phyloP scores from a whole-genome alignment of 768 basidiomycete genomes.

The Phylloporus sp. region DNA sequence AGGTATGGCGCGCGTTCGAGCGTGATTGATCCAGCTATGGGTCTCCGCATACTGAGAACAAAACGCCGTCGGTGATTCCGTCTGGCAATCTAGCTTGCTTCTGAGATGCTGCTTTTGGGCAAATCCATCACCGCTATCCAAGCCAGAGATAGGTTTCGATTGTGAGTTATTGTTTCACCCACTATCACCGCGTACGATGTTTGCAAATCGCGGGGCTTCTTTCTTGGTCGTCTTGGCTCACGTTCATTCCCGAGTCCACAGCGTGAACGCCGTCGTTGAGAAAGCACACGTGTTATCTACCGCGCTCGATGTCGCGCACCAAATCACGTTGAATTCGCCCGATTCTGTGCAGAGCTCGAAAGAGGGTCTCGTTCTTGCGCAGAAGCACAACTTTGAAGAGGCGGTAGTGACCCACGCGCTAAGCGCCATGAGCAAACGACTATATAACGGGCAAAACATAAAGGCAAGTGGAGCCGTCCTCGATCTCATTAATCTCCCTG shows the following conservation, averaged over 20 bases:
- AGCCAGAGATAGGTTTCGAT: constrained; percentile 65
- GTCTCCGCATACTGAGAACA: constrained; percentile 16
- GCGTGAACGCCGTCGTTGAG: constrained; percentile 70
- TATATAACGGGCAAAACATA: constrained; percentile 63
- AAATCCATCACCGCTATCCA: constrained; percentile 61
- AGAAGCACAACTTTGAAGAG: constrained; percentile 48
- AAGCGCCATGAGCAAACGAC: constrained; percentile 44
- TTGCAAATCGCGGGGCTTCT: constrained; percentile 2
- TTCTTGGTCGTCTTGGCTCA: constrained; percentile 13
- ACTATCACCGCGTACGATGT: constrained; percentile 9
- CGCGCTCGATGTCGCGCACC: constrained; percentile 57
- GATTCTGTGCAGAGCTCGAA: constrained; percentile 79
- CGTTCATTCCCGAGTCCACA: constrained; percentile 23
- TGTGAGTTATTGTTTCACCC: constrained; percentile 45
- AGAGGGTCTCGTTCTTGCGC: constrained; percentile 54
- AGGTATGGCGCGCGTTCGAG: constrained; percentile 41
- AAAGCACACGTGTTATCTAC: constrained; percentile 46
- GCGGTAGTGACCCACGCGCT: constrained; percentile 43
- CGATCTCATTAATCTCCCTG: not conserved
- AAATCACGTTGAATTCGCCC: constrained; percentile 63
- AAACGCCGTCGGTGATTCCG: not conserved
- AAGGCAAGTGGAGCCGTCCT: constrained; percentile 43
- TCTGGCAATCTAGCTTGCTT: constrained; percentile 49
- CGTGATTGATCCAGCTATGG: constrained; percentile 4
- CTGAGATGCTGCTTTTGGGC: constrained; percentile 74